A percentile compares a stretch with the other conserved stretches of the same genome.
Conservation (phyloP, 1,284 basidiomycete species). For the Sparassis latifolia region DNA sequence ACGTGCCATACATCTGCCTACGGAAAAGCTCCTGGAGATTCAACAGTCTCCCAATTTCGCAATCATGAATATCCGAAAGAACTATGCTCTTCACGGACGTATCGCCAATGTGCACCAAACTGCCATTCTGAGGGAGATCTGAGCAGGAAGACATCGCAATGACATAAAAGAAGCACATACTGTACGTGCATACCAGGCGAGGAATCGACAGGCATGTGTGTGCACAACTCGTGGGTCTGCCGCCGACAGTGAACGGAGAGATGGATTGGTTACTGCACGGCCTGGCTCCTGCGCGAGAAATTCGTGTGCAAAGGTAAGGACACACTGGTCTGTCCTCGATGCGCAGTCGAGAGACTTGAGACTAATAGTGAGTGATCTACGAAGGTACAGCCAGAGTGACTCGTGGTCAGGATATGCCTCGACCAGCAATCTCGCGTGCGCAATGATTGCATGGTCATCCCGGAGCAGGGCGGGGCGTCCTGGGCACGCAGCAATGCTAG, state of each 20-base stretch:
- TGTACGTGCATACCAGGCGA: not conserved
- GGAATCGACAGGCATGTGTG: not conserved
- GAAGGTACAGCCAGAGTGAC: conserved; percentile 55
- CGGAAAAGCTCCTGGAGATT: no score
- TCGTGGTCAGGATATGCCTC: conserved; percentile 46
- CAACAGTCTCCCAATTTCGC: not conserved
- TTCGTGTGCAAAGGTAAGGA: not conserved
- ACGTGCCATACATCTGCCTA: no score
- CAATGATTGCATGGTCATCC: not conserved
- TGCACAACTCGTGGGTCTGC: not conserved
- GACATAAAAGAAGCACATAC: not conserved
- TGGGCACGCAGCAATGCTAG: not conserved
- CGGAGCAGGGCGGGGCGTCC: not conserved
- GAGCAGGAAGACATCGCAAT: no score
- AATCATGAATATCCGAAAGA: not conserved
- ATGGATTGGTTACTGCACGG: not conserved
- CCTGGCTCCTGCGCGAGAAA: not conserved
- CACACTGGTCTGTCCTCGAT: not conserved
- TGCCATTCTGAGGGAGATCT: no score
- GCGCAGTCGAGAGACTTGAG: not conserved
- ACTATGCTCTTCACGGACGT: not conserved
- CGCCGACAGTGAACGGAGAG: not conserved
- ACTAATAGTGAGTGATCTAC: conserved; percentile 18
- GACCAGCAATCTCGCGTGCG: conserved; percentile 43
- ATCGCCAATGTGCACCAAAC: not conserved